A percentile compares a stretch with the other conserved stretches of the same genome.
Conservation (phyloP, 1,284 basidiomycete genomes). For the Ceratorhiza oryzae-sativae region DNA sequence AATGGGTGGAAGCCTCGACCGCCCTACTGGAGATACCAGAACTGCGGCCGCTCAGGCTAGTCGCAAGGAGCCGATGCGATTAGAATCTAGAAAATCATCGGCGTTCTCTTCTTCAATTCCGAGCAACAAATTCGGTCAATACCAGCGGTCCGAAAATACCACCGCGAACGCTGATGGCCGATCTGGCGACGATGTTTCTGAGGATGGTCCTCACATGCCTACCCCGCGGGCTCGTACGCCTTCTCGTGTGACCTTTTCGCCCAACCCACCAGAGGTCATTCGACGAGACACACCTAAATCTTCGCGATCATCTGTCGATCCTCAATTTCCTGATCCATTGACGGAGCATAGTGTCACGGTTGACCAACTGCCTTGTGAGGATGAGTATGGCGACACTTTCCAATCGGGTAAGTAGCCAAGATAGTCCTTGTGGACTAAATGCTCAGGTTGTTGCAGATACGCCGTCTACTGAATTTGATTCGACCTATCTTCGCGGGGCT, state of each 20-base stretch:
- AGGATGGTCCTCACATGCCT: neutral
- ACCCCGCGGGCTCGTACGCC: conserved; percentile 13
- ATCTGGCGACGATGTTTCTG: neutral
- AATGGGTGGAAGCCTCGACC: neutral
- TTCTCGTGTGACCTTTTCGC: conserved; percentile 11
- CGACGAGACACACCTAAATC: neutral
- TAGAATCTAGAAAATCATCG: neutral
- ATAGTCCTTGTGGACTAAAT: neutral
- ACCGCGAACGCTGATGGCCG: neutral
- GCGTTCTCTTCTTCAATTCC: neutral
- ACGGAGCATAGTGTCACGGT: neutral
- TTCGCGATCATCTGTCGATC: neutral
- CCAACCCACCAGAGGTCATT: neutral
- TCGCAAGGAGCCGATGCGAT: neutral
- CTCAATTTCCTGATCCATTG: conserved; percentile 18
- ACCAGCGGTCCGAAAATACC: neutral
- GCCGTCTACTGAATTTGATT: neutral
- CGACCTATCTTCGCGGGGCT: neutral
- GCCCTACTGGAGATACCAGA: neutral
- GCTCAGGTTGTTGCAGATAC: neutral
- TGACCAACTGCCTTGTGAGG: neutral
- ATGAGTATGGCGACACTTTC: neutral
- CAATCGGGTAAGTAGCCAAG: neutral
- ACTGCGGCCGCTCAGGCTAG: conserved; percentile 21
- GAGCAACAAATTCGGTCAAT: conserved; percentile 6